Evolutionary conservation across 257 asterid species (phyloP).

Genomic region (Przewalskia tangutica): DNA sequence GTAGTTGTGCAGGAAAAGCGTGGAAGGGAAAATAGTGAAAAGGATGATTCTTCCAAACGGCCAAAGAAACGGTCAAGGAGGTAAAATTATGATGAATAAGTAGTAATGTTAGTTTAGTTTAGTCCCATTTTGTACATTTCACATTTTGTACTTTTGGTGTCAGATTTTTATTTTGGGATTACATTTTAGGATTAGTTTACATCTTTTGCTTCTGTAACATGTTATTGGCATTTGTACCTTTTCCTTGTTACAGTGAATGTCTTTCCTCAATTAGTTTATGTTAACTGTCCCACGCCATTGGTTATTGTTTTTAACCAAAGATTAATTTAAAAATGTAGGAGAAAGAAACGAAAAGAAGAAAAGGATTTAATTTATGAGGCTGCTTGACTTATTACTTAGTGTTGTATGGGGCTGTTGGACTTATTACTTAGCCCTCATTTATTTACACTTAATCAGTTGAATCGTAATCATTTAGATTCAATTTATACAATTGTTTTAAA

Average conservation of each 20-base stretch:
- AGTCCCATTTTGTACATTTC: background rate
- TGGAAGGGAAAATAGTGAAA: conserved; percentile 19
- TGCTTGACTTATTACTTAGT: too few species aligned
- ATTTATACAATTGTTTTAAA: too few species aligned
- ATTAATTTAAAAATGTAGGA: background rate
- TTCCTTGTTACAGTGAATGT: background rate
- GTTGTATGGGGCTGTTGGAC: too few species aligned
- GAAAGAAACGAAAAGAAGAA: background rate
- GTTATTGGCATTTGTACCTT: background rate
- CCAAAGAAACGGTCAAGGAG: conserved; percentile 29
- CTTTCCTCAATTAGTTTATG: background rate
- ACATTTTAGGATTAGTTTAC: background rate
- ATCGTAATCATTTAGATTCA: too few species aligned
- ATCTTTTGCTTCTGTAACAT: background rate
- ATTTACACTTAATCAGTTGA: too few species aligned
- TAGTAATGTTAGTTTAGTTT: background rate
- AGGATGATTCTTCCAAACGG: conserved; percentile 22
- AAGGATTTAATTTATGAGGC: too few species aligned
- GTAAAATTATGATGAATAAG: conserved; percentile 3
- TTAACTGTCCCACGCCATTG: background rate
- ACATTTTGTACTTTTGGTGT: background rate
- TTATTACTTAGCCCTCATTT: too few species aligned
- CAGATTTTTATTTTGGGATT: background rate
- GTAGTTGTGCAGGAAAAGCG: conserved; percentile 11
- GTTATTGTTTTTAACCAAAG: background rate